Evolutionary conservation across 1,139 yeast species (phyloP).

Genomic region (Protomyces inundatus): DNA sequence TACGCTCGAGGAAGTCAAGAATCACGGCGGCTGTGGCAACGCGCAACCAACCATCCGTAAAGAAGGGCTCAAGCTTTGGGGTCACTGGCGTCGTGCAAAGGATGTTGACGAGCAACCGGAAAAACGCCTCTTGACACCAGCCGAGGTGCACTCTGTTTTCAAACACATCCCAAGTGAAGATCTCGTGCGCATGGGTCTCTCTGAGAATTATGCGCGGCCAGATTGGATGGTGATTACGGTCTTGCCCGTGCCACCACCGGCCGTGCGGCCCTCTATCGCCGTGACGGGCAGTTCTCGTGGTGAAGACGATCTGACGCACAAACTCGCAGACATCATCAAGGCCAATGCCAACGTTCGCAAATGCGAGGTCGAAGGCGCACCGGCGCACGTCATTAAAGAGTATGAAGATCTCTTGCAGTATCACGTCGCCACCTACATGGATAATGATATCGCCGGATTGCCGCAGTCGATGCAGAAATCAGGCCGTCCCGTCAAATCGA

Average conservation of each 20-base stretch:
- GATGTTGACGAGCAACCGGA: slow-evolving; percentile 76
- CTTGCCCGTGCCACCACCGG: slow-evolving; percentile 99
- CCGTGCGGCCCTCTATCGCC: slow-evolving; percentile 97
- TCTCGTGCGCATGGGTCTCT: slow-evolving; percentile 75
- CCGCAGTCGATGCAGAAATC: slow-evolving; percentile 98
- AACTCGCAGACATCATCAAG: slow-evolving; percentile 91
- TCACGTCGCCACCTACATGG: slow-evolving; percentile 99
- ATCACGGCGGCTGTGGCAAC: slow-evolving; percentile 98
- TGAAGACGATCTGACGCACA: slow-evolving; percentile 97
- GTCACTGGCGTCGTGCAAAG: slow-evolving; percentile 93
- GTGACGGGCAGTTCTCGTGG: slow-evolving; percentile 98
- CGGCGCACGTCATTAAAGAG: slow-evolving; percentile 95
- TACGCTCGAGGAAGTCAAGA: slow-evolving; percentile 38
- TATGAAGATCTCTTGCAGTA: slow-evolving; percentile 91
- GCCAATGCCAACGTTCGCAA: slow-evolving; percentile 95
- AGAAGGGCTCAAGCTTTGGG: slow-evolving; percentile 93
- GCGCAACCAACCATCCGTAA: slow-evolving; percentile 92
- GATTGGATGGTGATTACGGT: slow-evolving; percentile 98
- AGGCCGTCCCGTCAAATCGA: slow-evolving; percentile 97
- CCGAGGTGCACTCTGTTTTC: slow-evolving; percentile 85
- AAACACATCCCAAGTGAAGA: slow-evolving; percentile 86
- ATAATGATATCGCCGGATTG: slow-evolving; percentile 99
- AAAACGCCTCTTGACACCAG: slow-evolving; percentile 78
- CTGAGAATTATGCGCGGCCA: slow-evolving; percentile 95
- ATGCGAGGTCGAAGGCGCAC: slow-evolving; percentile 96